Percentiles rank a stretch among this genome's conserved stretches.
Conservation (phyloP, 1,284 basidiomycete species). For the Heliocybe sulcata region DNA sequence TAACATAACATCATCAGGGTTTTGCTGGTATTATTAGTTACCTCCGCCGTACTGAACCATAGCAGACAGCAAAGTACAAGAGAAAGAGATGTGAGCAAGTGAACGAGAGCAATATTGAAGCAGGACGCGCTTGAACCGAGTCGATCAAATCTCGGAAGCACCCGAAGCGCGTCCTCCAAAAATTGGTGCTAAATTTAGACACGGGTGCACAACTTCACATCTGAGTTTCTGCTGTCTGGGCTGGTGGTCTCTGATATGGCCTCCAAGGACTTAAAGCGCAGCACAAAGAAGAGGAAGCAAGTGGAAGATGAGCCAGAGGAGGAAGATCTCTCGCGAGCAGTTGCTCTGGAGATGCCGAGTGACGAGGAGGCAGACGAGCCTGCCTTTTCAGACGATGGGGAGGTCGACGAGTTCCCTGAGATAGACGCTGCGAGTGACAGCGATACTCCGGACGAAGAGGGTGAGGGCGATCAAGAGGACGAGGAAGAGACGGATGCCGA, state of each 20-base stretch:
- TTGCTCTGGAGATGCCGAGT: slow-evolving; percentile 59
- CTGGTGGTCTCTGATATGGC: slow-evolving; percentile 22
- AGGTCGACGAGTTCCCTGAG: slow-evolving; percentile 14
- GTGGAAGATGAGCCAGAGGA: slow-evolving; percentile 21
- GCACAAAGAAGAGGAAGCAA: slow-evolving; percentile 53
- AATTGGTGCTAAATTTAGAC: slow-evolving; percentile 2
- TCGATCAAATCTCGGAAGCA: slow-evolving; percentile 23
- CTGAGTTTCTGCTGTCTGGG: background rate
- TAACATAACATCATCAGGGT: no score
- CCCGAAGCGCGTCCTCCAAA: slow-evolving; percentile 9
- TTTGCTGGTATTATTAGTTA: no score
- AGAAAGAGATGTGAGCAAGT: slow-evolving; percentile 15
- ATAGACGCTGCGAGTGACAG: slow-evolving; percentile 24
- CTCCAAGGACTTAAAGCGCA: slow-evolving; percentile 21
- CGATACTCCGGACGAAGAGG: slow-evolving; percentile 31
- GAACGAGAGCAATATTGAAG: slow-evolving; percentile 2
- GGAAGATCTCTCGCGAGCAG: slow-evolving; percentile 29
- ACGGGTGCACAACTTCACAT: background rate
- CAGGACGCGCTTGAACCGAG: slow-evolving; percentile 7
- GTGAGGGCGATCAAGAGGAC: slow-evolving; percentile 23
- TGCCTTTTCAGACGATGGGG: slow-evolving; percentile 16
- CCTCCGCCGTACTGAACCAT: slow-evolving; percentile 76
- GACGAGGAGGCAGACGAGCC: slow-evolving; percentile 55
- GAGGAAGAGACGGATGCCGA: slow-evolving; percentile 27
- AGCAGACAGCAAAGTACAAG: slow-evolving; percentile 17